Conservation (phyloP, 352 stramenopile genomes). For the Pythium aphanidermatum region DNA sequence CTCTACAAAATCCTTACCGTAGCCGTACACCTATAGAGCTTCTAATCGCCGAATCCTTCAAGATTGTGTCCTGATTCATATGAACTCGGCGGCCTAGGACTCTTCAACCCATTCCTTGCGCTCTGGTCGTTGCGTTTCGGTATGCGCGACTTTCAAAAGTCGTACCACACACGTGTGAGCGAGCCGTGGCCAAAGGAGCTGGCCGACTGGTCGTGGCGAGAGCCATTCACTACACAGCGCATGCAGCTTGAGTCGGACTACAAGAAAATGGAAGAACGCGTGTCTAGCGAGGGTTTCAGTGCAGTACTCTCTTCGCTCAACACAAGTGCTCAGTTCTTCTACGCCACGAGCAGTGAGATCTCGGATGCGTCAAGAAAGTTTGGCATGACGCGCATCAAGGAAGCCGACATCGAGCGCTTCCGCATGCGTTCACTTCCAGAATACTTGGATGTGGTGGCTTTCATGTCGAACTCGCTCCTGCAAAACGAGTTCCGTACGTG, state of each 20-base stretch:
- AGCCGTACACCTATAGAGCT: no score
- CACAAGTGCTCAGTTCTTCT: background rate
- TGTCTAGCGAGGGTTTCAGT: slow-evolving; percentile 17
- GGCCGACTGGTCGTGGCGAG: slow-evolving; percentile 31
- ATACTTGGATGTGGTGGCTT: background rate
- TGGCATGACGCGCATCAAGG: slow-evolving; percentile 1
- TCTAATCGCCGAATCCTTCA: no score
- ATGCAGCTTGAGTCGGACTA: slow-evolving; percentile 21
- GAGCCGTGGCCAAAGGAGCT: slow-evolving; percentile 27
- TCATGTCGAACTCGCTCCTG: background rate
- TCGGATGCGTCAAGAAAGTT: slow-evolving; percentile 4
- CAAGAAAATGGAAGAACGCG: slow-evolving; percentile 22
- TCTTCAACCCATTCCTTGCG: slow-evolving; percentile 41
- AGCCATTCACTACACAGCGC: slow-evolving; percentile 27
- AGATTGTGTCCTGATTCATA: no score
- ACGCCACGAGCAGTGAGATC: background rate
- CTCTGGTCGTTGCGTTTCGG: slow-evolving; percentile 25
- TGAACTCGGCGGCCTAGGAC: slow-evolving; percentile 33
- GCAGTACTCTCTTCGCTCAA: slow-evolving; percentile 5
- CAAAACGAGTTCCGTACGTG: background rate
- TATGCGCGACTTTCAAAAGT: slow-evolving; percentile 21
- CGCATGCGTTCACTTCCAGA: background rate
- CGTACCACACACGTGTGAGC: slow-evolving; percentile 17
- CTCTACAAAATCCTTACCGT: no score
- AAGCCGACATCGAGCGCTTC: background rate